Conservation (phyloP, 1,284 basidiomycete genomes). For the Sporisorium sorghi region DNA sequence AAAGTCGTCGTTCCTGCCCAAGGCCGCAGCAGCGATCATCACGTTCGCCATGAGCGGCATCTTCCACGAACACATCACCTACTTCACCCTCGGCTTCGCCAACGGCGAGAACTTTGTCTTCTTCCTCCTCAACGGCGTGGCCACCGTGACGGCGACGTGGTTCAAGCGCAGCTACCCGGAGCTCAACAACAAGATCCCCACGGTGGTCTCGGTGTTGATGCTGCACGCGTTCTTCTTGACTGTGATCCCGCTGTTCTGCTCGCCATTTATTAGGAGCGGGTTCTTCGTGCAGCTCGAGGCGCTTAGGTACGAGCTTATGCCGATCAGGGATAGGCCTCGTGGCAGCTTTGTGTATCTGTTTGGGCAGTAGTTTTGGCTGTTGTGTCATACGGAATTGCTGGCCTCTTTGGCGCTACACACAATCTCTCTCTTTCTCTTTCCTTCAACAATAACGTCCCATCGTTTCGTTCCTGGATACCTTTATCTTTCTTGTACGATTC, state of each 20-base stretch:
- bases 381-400: too few species aligned
- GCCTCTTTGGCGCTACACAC: neutral
- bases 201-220: slow-evolving; percentile 52
- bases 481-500: too few species aligned
- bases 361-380: too few species aligned
- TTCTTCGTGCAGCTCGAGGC: slow-evolving; percentile 66
- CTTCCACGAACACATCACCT: slow-evolving; percentile 68
- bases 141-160: slow-evolving; percentile 62
- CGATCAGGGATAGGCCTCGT: slow-evolving; percentile 37
- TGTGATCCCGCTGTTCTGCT: slow-evolving; percentile 64
- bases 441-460: too few species aligned
- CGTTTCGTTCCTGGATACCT: too few species aligned
- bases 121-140: slow-evolving; percentile 65
- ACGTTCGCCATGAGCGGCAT: slow-evolving; percentile 66
- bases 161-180: slow-evolving; percentile 60
- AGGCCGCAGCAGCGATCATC: slow-evolving; percentile 58
- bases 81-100: slow-evolving; percentile 60
- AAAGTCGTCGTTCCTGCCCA: slow-evolving; percentile 56
- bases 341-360: slow-evolving; percentile 65
- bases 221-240: slow-evolving; percentile 58
- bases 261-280: slow-evolving; percentile 59
- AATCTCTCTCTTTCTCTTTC: neutral
- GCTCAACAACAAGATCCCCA: slow-evolving; percentile 59
- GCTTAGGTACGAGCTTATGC: slow-evolving; percentile 60
- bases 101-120: slow-evolving; percentile 67